Conservation (phyloP, 1,284 basidiomycete species). For the Megacollybia platyphylla region DNA sequence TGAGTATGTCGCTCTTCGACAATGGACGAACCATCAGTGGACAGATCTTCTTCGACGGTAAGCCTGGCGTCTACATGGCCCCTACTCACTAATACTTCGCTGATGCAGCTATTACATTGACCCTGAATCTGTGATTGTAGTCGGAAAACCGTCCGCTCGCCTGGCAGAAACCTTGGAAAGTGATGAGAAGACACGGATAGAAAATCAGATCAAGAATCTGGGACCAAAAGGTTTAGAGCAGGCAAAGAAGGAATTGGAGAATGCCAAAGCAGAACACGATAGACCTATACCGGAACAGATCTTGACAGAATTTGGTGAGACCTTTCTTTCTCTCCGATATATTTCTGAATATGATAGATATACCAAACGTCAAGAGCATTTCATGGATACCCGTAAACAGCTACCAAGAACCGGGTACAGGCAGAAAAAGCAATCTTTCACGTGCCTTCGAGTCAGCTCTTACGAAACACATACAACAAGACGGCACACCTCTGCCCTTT, state of each 20-base stretch:
- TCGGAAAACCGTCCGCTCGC: constrained; percentile 83
- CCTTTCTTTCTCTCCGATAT: too few relatives aligned
- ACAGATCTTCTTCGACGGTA: constrained; percentile 68
- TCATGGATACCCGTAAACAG: constrained; percentile 93
- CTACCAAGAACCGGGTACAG: constrained; percentile 46
- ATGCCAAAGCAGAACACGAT: constrained; percentile 83
- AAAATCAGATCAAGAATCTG: constrained; percentile 55
- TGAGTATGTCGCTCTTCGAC: constrained; percentile 53
- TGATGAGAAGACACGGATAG: constrained; percentile 73
- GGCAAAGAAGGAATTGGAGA: constrained; percentile 60
- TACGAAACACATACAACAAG: constrained; percentile 56
- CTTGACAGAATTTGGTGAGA: constrained; percentile 57
- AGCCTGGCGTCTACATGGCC: constrained; percentile 10
- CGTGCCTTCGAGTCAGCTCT: constrained; percentile 27
- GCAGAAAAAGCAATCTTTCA: constrained; percentile 17
- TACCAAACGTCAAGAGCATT: constrained; percentile 82
- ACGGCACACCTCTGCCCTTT: constrained; percentile 67
- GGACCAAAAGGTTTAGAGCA: constrained; percentile 76
- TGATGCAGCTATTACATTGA: constrained; percentile 64
- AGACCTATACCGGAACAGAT: constrained; percentile 72
- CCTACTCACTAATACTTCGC: constrained; percentile 6
- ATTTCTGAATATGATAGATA: constrained; percentile 16
- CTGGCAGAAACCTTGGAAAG: constrained; percentile 75
- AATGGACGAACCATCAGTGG: constrained; percentile 78
- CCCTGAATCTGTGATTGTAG: constrained; percentile 57